These are phyloP conservation scores for Vitis amurensis DNA, from an alignment of 164 flowering plant species.

Conservation along the genomic window DNA sequence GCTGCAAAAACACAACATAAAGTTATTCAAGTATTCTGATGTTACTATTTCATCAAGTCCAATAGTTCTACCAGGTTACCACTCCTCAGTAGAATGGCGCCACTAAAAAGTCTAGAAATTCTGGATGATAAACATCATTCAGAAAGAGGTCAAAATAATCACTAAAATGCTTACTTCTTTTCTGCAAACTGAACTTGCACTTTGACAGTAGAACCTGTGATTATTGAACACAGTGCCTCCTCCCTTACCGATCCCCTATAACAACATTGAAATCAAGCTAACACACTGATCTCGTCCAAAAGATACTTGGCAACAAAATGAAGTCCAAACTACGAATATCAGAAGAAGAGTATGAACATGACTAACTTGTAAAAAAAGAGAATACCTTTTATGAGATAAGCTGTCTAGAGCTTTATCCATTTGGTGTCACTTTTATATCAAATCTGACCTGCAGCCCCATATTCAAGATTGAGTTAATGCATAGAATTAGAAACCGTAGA, in stretches of 20 bases:
- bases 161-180: constrained; percentile 5
- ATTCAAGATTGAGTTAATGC: too few relatives aligned
- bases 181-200: constrained; percentile 7
- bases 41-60: background rate
- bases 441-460: too few relatives aligned
- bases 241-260: constrained; percentile 12
- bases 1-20: constrained; percentile 9
- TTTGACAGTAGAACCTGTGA: background rate
- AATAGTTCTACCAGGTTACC: background rate
- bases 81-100: background rate
- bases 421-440: too few relatives aligned
- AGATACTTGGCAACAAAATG: too few relatives aligned
- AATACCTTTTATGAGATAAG: too few relatives aligned
- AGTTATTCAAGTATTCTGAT: background rate
- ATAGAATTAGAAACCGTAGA: too few relatives aligned
- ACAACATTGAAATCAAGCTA: too few relatives aligned
- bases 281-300: too few relatives aligned
- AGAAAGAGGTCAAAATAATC: background rate
- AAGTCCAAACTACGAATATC: too few relatives aligned
- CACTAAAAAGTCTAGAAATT: background rate
- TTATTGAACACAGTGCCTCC: constrained; percentile 12
- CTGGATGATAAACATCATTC: background rate
- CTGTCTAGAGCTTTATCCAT: too few relatives aligned
- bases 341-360: too few relatives aligned
- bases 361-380: too few relatives aligned